phyloP scores from a whole-genome alignment of 129 eudicot genomes.

The Pulicaria dysenterica region DNA sequence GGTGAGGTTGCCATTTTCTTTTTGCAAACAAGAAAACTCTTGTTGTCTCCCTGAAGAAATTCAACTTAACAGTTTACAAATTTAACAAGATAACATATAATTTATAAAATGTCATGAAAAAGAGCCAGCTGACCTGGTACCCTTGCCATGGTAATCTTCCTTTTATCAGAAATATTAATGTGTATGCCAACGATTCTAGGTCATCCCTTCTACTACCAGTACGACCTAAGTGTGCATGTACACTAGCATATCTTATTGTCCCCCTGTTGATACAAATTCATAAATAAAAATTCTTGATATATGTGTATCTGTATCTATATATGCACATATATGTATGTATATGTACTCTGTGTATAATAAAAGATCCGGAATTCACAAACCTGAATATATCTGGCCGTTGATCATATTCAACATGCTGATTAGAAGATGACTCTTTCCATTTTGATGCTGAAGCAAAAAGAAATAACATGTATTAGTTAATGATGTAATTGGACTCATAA shows the following conservation, averaged over 20 bases:
- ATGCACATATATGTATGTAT: too few relatives aligned
- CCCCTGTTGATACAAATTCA: slow-evolving; percentile 58
- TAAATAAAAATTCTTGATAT: neutral
- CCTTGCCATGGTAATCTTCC: slow-evolving; percentile 99
- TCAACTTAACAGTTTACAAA: neutral
- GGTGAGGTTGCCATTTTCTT: slow-evolving; percentile 65
- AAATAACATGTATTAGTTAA: slow-evolving; percentile 13
- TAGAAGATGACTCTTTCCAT: slow-evolving; percentile 92
- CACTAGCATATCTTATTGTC: slow-evolving; percentile 98
- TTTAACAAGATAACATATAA: slow-evolving; percentile 3
- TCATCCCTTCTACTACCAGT: slow-evolving; percentile 99
- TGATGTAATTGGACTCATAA: neutral
- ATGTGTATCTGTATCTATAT: too few relatives aligned
- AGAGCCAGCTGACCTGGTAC: slow-evolving; percentile 64
- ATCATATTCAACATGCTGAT: slow-evolving; percentile 92
- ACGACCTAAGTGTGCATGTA: slow-evolving; percentile 99
- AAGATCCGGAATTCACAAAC: slow-evolving; percentile 42
- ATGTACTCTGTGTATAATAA: neutral
- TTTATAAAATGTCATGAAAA: neutral
- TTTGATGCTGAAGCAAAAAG: slow-evolving; percentile 68
- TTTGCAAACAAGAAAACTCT: slow-evolving; percentile 60
- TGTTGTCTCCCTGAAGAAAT: slow-evolving; percentile 54
- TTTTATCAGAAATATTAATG: slow-evolving; percentile 84
- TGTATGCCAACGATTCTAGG: slow-evolving; percentile 97
- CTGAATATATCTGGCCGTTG: slow-evolving; percentile 98